Conservation (phyloP, 805 yeast species). For the Pichia occidentalis region DNA sequence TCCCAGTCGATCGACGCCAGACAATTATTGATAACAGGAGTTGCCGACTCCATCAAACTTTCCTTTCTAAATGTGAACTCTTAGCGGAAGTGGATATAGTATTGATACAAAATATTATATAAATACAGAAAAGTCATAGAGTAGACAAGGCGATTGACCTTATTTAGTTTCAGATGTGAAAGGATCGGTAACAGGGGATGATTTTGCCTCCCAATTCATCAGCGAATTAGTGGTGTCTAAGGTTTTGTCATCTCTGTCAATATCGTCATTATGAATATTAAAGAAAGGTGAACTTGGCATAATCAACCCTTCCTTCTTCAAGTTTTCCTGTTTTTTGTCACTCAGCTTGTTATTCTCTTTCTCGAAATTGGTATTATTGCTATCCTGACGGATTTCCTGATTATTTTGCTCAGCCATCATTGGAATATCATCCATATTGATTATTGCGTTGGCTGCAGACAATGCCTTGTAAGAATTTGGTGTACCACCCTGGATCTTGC, state of each 20-base stretch:
- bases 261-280: constrained; percentile 13
- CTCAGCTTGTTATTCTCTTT: not conserved
- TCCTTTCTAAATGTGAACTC: no score
- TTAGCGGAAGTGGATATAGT: no score
- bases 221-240: constrained; percentile 21
- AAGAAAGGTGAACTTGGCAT: constrained; percentile 33
- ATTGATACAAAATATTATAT: no score
- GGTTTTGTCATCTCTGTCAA: constrained; percentile 15
- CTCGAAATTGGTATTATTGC: not conserved
- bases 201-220: constrained; percentile 19
- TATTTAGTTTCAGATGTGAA: no score
- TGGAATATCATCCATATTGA: no score
- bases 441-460: no score
- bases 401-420: not conserved
- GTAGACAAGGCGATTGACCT: no score
- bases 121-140: no score
- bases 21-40: no score
- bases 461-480: no score
- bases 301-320: constrained; percentile 8
- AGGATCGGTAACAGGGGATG: constrained; percentile 27
- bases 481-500: constrained; percentile 2
- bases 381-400: not conserved
- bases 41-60: no score
- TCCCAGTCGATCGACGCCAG: no score
- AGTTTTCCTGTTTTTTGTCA: not conserved